Evolutionary conservation across 106 monocot species (phyloP).

Genomic region (Amphibolis antarctica): DNA sequence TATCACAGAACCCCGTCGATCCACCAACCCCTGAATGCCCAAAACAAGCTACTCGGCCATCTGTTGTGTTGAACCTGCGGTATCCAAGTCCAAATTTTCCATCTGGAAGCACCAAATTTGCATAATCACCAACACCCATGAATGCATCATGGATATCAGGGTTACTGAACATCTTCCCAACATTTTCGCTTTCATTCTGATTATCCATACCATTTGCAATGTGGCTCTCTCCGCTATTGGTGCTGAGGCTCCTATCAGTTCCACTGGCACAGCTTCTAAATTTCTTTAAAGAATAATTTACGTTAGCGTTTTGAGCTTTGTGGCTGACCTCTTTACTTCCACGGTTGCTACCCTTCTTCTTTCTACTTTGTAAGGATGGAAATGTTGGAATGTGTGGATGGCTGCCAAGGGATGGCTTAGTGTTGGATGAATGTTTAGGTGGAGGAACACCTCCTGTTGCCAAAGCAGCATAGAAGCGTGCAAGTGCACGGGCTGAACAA

Average conservation of each 20-base stretch:
- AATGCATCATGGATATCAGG: slow-evolving; percentile 61
- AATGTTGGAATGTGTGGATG: slow-evolving; percentile 58
- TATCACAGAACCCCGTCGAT: slow-evolving; percentile 77
- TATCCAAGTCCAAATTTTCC: slow-evolving; percentile 86
- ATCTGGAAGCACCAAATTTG: slow-evolving; percentile 32
- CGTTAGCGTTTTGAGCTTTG: slow-evolving; percentile 7
- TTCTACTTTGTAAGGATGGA: slow-evolving; percentile 17
- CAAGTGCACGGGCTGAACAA: slow-evolving; percentile 84
- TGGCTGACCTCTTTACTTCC: not conserved
- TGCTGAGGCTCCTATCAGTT: not conserved
- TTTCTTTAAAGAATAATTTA: not conserved
- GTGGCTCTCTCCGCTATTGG: not conserved
- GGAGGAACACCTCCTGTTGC: slow-evolving; percentile 49
- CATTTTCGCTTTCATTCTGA: not conserved
- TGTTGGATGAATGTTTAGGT: slow-evolving; percentile 41
- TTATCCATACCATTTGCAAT: not conserved
- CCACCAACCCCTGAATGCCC: slow-evolving; percentile 93
- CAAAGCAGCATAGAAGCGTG: slow-evolving; percentile 82
- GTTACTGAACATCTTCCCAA: slow-evolving; percentile 26
- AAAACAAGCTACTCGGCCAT: slow-evolving; percentile 29
- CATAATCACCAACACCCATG: slow-evolving; percentile 57
- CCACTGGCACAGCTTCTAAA: slow-evolving; percentile 1
- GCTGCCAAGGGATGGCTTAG: slow-evolving; percentile 57
- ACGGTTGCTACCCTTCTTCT: slow-evolving; percentile 26
- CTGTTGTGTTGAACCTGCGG: slow-evolving; percentile 34